phyloP scores from a whole-genome alignment of 805 yeast genomes.

The Lipomyces oligophaga region DNA sequence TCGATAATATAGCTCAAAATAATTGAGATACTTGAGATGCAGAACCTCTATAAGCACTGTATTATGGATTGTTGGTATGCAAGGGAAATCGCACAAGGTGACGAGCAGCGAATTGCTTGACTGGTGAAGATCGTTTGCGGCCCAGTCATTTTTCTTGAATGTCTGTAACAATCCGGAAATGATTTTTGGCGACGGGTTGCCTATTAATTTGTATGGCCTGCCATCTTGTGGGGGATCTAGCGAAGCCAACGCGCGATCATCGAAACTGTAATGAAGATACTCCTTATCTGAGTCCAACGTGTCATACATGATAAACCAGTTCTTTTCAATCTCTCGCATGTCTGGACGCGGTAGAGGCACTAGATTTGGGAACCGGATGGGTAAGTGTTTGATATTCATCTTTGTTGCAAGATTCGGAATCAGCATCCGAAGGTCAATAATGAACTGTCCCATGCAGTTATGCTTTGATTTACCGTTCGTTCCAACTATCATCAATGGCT shows the following conservation, averaged over 20 bases:
- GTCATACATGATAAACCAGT: slow-evolving; percentile 26
- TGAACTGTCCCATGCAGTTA: slow-evolving; percentile 19
- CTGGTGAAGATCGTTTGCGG: slow-evolving; percentile 18
- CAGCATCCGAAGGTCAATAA: slow-evolving; percentile 19
- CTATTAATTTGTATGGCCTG: background rate
- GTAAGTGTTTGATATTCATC: slow-evolving; percentile 9
- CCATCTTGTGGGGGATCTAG: slow-evolving; percentile 2
- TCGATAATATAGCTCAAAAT: slow-evolving; percentile 11
- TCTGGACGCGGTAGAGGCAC: slow-evolving; percentile 16
- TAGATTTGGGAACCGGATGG: slow-evolving; percentile 10
- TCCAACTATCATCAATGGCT: slow-evolving; percentile 27
- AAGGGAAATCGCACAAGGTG: slow-evolving; percentile 23
- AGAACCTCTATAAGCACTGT: slow-evolving; percentile 18
- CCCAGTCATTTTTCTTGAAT: background rate
- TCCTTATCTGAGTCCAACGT: slow-evolving; percentile 2
- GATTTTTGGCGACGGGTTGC: background rate
- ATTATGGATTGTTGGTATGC: slow-evolving; percentile 25
- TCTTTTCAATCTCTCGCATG: slow-evolving; percentile 15
- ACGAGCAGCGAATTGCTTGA: slow-evolving; percentile 19
- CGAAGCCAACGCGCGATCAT: slow-evolving; percentile 7
- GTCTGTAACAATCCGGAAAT: slow-evolving; percentile 1
- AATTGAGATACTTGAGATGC: slow-evolving; percentile 16
- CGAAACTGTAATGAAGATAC: slow-evolving; percentile 11
- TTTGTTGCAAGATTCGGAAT: slow-evolving; percentile 15
- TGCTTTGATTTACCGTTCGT: slow-evolving; percentile 15